phyloP scores from a whole-genome alignment of 257 asterid genomes.

The Solanum pennellii region DNA sequence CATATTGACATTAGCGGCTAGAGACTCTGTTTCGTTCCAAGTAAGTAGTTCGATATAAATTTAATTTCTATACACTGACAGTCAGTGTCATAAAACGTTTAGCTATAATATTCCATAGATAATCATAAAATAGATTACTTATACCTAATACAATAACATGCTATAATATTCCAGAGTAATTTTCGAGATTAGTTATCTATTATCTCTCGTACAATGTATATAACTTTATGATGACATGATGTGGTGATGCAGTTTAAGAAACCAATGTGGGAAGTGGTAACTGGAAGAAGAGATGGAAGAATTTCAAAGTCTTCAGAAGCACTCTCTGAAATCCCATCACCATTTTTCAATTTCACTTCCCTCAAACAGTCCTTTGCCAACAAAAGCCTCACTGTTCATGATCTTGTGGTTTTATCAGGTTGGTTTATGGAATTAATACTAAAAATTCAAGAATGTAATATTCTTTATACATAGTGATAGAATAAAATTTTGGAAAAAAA shows the following conservation, averaged over 20 bases:
- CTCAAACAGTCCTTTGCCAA: constrained; percentile 16
- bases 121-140: no score
- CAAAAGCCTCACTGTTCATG: constrained; percentile 19
- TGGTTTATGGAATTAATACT: not conserved
- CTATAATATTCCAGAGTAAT: not conserved
- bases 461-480: not conserved
- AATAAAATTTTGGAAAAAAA: not conserved
- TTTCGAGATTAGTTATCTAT: not conserved
- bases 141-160: not conserved
- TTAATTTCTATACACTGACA: not conserved
- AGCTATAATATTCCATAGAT: no score
- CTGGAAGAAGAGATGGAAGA: constrained; percentile 40
- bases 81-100: not conserved
- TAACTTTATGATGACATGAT: not conserved
- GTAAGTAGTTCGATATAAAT: not conserved
- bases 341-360: constrained; percentile 26
- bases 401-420: constrained; percentile 46
- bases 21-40: constrained; percentile 32
- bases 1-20: constrained; percentile 28
- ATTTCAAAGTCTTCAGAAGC: constrained; percentile 24
- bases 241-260: constrained; percentile 8
- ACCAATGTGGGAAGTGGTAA: constrained; percentile 30
- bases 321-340: constrained; percentile 27
- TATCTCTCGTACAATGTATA: no score
- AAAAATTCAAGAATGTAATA: not conserved